Evolutionary conservation across 176 grass and related monocot species (phyloP).

Genomic region (Rhipidocladum racemiflorum): DNA sequence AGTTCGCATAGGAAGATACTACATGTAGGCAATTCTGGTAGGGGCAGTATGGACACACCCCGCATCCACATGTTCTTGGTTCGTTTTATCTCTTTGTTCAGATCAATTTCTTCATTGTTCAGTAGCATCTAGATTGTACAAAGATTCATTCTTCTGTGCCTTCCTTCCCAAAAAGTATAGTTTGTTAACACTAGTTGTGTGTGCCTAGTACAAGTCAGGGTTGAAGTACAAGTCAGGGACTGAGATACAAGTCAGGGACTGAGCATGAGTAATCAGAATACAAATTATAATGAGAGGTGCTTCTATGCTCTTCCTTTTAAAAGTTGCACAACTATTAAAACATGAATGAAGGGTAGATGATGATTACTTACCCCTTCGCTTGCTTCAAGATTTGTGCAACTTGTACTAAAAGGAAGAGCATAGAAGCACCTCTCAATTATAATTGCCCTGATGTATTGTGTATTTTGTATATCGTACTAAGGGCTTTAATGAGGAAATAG

Average conservation of each 20-base stretch:
- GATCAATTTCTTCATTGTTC: constrained; percentile 11
- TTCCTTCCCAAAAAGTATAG: neutral
- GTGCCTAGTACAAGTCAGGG: neutral
- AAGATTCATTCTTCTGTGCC: neutral
- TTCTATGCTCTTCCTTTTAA: too few species aligned
- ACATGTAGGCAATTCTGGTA: neutral
- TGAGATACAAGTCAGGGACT: neutral
- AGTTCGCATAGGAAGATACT: constrained; percentile 6
- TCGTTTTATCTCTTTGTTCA: constrained; percentile 1
- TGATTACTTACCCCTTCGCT: too few species aligned
- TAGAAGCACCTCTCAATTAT: too few species aligned
- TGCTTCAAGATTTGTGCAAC: too few species aligned
- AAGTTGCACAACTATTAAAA: too few species aligned
- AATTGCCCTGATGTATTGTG: neutral
- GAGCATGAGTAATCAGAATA: neutral
- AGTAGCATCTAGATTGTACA: neutral
- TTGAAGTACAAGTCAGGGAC: neutral
- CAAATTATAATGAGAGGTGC: too few species aligned
- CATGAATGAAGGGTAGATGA: too few species aligned
- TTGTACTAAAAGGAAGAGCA: too few species aligned
- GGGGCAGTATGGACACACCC: neutral
- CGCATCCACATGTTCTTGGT: neutral
- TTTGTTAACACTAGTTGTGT: neutral
- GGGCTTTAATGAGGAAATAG: neutral
- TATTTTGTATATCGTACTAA: neutral